phyloP scores from a whole-genome alignment of 257 asterid genomes.

The Catharanthus roseus region DNA sequence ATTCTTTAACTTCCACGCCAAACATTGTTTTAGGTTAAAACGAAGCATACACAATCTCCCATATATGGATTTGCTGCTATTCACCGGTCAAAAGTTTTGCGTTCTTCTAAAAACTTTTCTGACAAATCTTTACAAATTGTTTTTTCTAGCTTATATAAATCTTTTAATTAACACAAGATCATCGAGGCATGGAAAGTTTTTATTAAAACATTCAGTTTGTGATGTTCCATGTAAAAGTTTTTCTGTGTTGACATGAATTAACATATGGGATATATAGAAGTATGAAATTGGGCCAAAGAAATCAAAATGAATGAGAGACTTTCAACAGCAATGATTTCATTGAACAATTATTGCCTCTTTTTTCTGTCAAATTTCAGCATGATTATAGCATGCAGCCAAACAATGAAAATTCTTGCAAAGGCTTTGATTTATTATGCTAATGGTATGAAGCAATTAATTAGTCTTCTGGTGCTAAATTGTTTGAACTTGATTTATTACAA shows the following conservation, averaged over 20 bases:
- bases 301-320: neutral
- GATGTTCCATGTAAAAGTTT: neutral
- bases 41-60: slow-evolving; percentile 2
- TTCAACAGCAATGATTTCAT: neutral
- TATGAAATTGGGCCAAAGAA: neutral
- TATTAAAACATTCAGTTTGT: neutral
- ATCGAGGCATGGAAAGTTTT: neutral
- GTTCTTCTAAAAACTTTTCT: neutral
- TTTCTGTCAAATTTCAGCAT: neutral
- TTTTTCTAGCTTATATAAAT: neutral
- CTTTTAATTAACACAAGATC: neutral
- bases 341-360: neutral
- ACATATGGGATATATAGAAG: neutral
- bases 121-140: neutral
- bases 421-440: too few species aligned
- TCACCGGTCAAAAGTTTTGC: slow-evolving; percentile 16
- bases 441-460: too few species aligned
- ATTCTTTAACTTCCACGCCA: neutral
- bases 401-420: neutral
- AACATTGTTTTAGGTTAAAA: neutral
- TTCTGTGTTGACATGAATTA: neutral
- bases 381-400: neutral
- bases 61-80: neutral
- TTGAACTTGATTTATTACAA: too few species aligned
- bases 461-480: too few species aligned